A percentile compares a stretch with the other conserved stretches of the same genome.
Conservation (phyloP, 345 rosid species). For the Stellera chamaejasme region DNA sequence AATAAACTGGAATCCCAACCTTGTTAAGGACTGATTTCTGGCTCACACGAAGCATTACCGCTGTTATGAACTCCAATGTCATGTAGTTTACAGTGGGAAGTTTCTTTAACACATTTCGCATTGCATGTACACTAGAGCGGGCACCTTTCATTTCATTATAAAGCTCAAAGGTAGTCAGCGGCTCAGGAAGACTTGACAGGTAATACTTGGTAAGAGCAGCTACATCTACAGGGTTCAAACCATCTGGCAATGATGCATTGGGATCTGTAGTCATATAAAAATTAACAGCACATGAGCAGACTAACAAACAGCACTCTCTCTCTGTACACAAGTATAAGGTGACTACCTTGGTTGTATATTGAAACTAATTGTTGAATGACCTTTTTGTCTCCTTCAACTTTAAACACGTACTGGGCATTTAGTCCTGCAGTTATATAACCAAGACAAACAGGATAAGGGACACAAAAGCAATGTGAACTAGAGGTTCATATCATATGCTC, state of each 20-base stretch:
- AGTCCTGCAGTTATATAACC: constrained; percentile 37
- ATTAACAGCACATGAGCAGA: constrained; percentile 8
- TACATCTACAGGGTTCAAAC: constrained; percentile 57
- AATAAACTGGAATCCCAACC: constrained; percentile 21
- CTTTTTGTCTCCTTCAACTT: constrained; percentile 70
- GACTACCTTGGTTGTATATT: constrained; percentile 64
- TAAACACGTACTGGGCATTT: constrained; percentile 59
- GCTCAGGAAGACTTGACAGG: constrained; percentile 91
- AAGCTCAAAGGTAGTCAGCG: constrained; percentile 74
- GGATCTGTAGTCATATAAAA: constrained; percentile 37
- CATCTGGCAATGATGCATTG: constrained; percentile 67
- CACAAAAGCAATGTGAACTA: neutral
- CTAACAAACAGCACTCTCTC: constrained; percentile 3
- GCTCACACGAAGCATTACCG: constrained; percentile 71
- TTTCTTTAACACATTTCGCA: constrained; percentile 68
- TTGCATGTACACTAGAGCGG: constrained; percentile 52
- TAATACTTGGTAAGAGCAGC: constrained; percentile 75
- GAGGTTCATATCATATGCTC: neutral
- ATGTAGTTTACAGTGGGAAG: constrained; percentile 81
- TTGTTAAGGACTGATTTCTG: constrained; percentile 81
- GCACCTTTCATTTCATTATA: constrained; percentile 69
- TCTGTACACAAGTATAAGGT: constrained; percentile 11
- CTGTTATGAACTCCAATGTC: constrained; percentile 81
- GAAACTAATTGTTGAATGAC: constrained; percentile 74
- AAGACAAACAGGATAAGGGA: constrained; percentile 1